Percentiles rank a stretch among this genome's conserved stretches.
Conservation (phyloP, 1,284 basidiomycete species). For the Ustilago tritici region DNA sequence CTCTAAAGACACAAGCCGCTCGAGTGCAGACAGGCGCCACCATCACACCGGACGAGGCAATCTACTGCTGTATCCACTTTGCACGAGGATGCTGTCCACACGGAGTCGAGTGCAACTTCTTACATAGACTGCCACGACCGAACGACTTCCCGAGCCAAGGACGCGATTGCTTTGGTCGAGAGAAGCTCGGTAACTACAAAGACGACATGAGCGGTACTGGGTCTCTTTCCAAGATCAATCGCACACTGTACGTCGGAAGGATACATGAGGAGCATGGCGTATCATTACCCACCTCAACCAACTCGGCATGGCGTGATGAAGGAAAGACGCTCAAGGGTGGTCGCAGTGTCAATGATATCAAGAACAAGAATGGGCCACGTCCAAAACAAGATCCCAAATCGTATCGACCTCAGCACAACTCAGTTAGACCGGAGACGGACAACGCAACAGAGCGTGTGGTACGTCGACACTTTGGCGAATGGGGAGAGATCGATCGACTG, state of each 20-base stretch:
- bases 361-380: constrained; percentile 25
- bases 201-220: constrained; percentile 99
- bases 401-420: constrained; percentile 53
- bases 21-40: constrained; percentile 24
- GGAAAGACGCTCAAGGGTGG: constrained; percentile 59
- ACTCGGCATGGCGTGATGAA: constrained; percentile 56
- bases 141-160: constrained; percentile 85
- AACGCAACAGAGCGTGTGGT: constrained; percentile 61
- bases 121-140: constrained; percentile 79
- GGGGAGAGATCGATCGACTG: constrained; percentile 94
- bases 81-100: constrained; percentile 96
- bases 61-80: constrained; percentile 95
- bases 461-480: constrained; percentile 87
- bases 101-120: constrained; percentile 93
- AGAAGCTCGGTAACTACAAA: constrained; percentile 96
- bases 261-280: constrained; percentile 73
- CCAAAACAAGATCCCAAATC: constrained; percentile 36
- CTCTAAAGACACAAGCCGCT: constrained; percentile 32
- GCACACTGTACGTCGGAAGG: constrained; percentile 93
- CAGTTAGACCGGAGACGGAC: constrained; percentile 43
- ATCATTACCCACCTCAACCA: constrained; percentile 37
- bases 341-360: constrained; percentile 39
- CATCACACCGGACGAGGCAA: constrained; percentile 75
- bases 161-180: constrained; percentile 94
- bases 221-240: constrained; percentile 90